Percentiles rank a stretch among this genome's conserved stretches.
Conservation (phyloP, 768 basidiomycete genomes). For the Kwoniella sp. region DNA sequence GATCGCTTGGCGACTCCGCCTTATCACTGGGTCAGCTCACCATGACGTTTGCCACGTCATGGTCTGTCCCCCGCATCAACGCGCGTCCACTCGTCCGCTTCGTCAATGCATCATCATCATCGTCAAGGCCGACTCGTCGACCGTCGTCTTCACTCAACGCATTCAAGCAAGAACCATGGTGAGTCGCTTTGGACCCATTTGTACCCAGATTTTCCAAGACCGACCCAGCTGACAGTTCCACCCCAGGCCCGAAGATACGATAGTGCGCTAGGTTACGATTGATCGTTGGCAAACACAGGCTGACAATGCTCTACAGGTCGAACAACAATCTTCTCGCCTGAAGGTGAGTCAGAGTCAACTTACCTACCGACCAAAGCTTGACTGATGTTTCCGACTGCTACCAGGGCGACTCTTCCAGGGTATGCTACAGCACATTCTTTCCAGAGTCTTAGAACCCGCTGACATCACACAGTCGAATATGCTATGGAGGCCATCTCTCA, state of each 20-base stretch:
- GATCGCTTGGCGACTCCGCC: too few relatives aligned
- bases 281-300: neutral
- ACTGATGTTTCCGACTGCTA: too few relatives aligned
- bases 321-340: constrained; percentile 98
- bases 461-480: constrained; percentile 73
- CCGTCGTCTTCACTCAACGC: too few relatives aligned
- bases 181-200: too few relatives aligned
- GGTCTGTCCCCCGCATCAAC: too few relatives aligned
- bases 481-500: constrained; percentile 99
- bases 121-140: too few relatives aligned
- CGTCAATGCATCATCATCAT: constrained; percentile 5
- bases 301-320: constrained; percentile 50
- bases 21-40: too few relatives aligned
- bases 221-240: constrained; percentile 8
- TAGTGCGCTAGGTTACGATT: constrained; percentile 58
- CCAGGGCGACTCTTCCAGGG: constrained; percentile 96
- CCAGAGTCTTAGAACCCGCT: neutral
- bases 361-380: neutral
- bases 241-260: constrained; percentile 86
- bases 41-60: too few relatives aligned
- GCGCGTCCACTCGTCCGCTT: neutral
- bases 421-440: constrained; percentile 51
- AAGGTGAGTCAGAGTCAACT: constrained; percentile 59
- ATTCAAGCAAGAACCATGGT: too few relatives aligned
- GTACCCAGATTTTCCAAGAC: too few relatives aligned